Percentiles rank a stretch among this genome's conserved stretches.
Evolutionary conservation across 148 eudicot species (phyloP).

Genomic region (Oxyria digyna): DNA sequence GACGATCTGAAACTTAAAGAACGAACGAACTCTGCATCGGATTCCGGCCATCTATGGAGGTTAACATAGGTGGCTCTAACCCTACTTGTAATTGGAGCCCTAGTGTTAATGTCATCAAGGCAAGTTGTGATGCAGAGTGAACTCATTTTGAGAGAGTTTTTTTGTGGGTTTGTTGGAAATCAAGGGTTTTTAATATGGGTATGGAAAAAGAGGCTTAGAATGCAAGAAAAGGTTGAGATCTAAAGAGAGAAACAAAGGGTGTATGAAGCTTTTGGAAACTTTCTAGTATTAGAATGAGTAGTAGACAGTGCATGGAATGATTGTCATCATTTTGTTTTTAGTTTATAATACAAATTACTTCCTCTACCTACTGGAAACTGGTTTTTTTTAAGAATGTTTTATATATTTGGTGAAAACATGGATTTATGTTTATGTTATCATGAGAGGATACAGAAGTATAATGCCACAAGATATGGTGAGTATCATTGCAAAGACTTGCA

Average conservation of each 20-base stretch:
- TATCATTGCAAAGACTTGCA: background rate
- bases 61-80: constrained; percentile 54
- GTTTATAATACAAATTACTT: background rate
- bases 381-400: background rate
- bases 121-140: constrained; percentile 47
- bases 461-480: background rate
- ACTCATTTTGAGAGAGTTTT: constrained; percentile 18
- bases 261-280: background rate
- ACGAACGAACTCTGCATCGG: constrained; percentile 64
- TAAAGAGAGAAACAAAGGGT: background rate
- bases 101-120: constrained; percentile 20
- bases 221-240: constrained; percentile 9
- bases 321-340: constrained; percentile 3
- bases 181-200: background rate
- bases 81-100: constrained; percentile 20
- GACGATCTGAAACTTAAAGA: constrained; percentile 24
- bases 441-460: background rate
- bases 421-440: background rate
- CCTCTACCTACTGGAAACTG: constrained; percentile 3
- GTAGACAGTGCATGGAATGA: constrained; percentile 8
- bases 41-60: constrained; percentile 89
- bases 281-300: background rate
- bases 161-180: background rate
- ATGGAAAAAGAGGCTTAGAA: constrained; percentile 9
- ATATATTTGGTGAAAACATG: background rate